Conservation (phyloP, 2,329 filamentous ascomycete genomes). For the Fusarium hainanense region DNA sequence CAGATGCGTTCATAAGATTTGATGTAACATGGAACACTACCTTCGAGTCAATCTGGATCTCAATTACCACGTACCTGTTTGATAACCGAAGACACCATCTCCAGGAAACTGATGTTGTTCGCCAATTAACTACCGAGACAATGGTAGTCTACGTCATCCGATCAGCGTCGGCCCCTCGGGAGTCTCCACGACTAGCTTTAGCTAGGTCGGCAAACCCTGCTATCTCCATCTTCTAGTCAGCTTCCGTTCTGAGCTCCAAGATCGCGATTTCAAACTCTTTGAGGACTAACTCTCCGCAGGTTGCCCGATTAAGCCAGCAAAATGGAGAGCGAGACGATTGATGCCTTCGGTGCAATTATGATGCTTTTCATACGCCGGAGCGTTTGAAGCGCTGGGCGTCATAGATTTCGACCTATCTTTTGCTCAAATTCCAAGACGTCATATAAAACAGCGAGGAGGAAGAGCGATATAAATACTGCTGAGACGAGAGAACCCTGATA, state of each 20-base stretch:
- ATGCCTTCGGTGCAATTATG: constrained; percentile 1
- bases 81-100: neutral
- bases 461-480: constrained; percentile 22
- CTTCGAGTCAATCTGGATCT: neutral
- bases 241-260: constrained; percentile 8
- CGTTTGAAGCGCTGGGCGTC: constrained; percentile 12
- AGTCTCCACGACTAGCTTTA: constrained; percentile 8
- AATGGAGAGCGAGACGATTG: neutral
- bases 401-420: constrained; percentile 17
- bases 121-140: neutral
- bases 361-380: constrained; percentile 6
- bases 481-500: constrained; percentile 27
- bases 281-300: neutral
- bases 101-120: neutral
- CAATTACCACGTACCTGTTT: neutral
- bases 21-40: neutral
- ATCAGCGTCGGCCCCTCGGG: neutral
- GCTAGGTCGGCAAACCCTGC: neutral
- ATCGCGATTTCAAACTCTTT: constrained; percentile 15
- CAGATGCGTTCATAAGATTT: neutral
- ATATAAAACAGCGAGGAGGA: neutral
- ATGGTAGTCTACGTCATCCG: constrained; percentile 23
- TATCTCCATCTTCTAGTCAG: constrained; percentile 16
- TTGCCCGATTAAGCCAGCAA: constrained; percentile 15
- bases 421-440: constrained; percentile 16